Percentiles rank a stretch among this genome's conserved stretches.
These are phyloP conservation scores for Polymyxa betae DNA, from an alignment of 208 protist genomes.

Conservation along the genomic window DNA sequence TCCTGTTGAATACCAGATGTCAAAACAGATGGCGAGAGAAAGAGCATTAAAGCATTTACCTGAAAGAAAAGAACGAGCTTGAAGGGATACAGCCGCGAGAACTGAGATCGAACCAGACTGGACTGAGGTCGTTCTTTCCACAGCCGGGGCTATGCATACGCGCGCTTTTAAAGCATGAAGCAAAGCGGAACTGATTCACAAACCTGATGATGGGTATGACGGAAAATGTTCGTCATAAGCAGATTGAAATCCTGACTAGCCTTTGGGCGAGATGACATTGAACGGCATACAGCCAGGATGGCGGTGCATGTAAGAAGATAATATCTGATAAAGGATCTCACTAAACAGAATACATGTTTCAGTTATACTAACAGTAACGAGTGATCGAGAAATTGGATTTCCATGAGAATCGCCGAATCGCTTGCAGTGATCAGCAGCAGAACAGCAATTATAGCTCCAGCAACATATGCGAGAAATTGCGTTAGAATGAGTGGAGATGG, in stretches of 20 bases:
- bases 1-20: neutral
- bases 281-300: neutral
- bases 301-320: conserved; percentile 11
- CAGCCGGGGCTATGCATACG: neutral
- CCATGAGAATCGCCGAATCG: neutral
- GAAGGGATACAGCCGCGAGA: conserved; percentile 30
- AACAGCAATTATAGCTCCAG: conserved; percentile 5
- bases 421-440: neutral
- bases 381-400: conserved; percentile 16
- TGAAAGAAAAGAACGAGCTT: conserved; percentile 24
- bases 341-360: neutral
- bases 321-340: neutral
- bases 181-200: neutral
- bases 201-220: conserved; percentile 25
- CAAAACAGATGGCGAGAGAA: neutral
- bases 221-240: conserved; percentile 22
- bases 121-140: conserved; percentile 28
- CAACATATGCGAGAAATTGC: conserved; percentile 27
- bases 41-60: neutral
- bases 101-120: neutral
- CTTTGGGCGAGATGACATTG: neutral
- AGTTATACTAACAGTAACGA: neutral
- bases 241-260: conserved; percentile 5
- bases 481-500: neutral
- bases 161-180: neutral